Percentiles rank a stretch among this genome's conserved stretches.
These are phyloP conservation scores for Claviceps lovelessii DNA, from an alignment of 2,329 filamentous ascomycete species.

Conservation along the genomic window DNA sequence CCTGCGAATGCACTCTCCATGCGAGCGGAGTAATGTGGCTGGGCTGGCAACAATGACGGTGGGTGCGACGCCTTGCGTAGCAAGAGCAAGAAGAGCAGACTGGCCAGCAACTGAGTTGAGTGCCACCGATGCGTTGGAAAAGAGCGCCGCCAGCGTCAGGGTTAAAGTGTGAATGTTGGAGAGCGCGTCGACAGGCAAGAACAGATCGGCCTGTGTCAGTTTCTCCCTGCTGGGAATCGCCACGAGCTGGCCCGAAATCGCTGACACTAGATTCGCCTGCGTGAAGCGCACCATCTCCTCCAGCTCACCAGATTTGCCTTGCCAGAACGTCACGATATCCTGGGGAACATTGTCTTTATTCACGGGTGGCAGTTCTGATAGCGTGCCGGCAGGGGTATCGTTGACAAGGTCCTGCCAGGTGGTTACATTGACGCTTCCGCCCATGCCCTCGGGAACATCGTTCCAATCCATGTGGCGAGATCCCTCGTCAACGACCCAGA, in stretches of 20 bases:
- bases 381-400: slow-evolving; percentile 46
- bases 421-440: slow-evolving; percentile 61
- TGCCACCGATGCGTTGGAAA: slow-evolving; percentile 69
- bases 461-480: slow-evolving; percentile 94
- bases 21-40: slow-evolving; percentile 53
- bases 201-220: slow-evolving; percentile 59
- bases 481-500: slow-evolving; percentile 88
- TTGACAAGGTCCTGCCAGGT: slow-evolving; percentile 86
- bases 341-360: slow-evolving; percentile 33
- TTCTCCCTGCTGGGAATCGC: slow-evolving; percentile 63
- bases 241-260: slow-evolving; percentile 61
- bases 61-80: slow-evolving; percentile 60
- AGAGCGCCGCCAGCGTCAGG: slow-evolving; percentile 69
- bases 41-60: slow-evolving; percentile 72
- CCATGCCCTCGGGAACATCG: slow-evolving; percentile 64
- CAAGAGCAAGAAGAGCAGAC: slow-evolving; percentile 55
- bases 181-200: slow-evolving; percentile 73
- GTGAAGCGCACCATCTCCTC: slow-evolving; percentile 71
- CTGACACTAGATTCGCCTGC: slow-evolving; percentile 75
- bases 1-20: slow-evolving; percentile 45
- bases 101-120: slow-evolving; percentile 76
- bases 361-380: slow-evolving; percentile 50
- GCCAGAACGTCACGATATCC: slow-evolving; percentile 55
- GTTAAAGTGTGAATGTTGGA: slow-evolving; percentile 66
- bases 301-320: slow-evolving; percentile 32